Conservation (phyloP, 2,329 filamentous ascomycete species). For the Parascedosporium putredinis region DNA sequence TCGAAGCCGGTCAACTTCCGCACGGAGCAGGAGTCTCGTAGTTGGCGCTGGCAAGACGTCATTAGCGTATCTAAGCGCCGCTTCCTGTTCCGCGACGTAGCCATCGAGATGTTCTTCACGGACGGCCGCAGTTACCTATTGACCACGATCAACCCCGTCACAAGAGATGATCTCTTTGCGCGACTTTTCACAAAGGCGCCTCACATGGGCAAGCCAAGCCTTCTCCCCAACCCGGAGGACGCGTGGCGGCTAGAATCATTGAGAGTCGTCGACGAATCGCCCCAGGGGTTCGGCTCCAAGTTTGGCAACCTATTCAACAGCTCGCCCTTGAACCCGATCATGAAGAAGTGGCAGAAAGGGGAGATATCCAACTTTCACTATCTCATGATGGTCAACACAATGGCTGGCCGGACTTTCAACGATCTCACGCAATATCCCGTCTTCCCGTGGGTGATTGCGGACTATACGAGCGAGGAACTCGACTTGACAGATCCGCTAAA, state of each 20-base stretch:
- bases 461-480: constrained; percentile 89
- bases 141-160: constrained; percentile 63
- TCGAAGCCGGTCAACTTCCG: constrained; percentile 15
- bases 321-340: constrained; percentile 70
- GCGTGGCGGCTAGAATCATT: constrained; percentile 85
- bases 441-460: constrained; percentile 92
- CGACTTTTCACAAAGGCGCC: constrained; percentile 71
- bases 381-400: constrained; percentile 94
- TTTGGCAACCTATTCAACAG: constrained; percentile 89
- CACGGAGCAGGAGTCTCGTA: constrained; percentile 69
- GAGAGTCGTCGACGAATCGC: constrained; percentile 50
- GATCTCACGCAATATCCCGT: constrained; percentile 97
- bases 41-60: constrained; percentile 90
- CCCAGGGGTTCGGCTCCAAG: constrained; percentile 65
- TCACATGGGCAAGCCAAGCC: constrained; percentile 61
- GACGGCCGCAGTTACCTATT: constrained; percentile 92
- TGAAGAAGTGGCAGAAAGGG: constrained; percentile 81
- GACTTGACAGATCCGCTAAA: constrained; percentile 74
- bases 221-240: constrained; percentile 70
- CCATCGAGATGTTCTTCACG: constrained; percentile 94
- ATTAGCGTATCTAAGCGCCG: constrained; percentile 93
- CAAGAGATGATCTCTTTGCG: constrained; percentile 70
- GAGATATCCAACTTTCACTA: constrained; percentile 99
- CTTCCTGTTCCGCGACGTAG: constrained; percentile 91
- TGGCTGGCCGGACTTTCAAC: constrained; percentile 95